Conservation (phyloP, 1,284 basidiomycete species). For the Cryptococcus hybrid region DNA sequence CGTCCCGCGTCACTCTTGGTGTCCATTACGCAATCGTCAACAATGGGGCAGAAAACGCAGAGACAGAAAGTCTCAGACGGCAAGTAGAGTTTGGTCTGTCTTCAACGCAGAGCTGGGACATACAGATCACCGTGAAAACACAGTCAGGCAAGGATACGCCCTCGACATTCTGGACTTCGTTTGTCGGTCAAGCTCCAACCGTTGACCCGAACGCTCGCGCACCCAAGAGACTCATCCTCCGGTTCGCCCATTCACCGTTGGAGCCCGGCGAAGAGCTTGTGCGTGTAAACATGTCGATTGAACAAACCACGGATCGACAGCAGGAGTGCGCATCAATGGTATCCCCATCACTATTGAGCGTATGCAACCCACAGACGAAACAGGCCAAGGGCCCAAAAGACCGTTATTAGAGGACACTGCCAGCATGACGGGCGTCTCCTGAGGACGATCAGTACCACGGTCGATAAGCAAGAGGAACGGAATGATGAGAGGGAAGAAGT, state of each 20-base stretch:
- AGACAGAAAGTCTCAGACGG: conserved; percentile 57
- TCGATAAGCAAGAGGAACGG: conserved; percentile 8
- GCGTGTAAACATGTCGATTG: conserved; percentile 73
- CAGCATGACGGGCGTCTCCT: conserved; percentile 42
- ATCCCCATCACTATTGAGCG: conserved; percentile 65
- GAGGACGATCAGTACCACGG: conserved; percentile 30
- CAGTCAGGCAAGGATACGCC: conserved; percentile 61
- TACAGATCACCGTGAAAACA: conserved; percentile 65
- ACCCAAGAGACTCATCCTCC: conserved; percentile 64
- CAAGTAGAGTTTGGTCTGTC: conserved; percentile 79
- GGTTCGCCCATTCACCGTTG: conserved; percentile 67
- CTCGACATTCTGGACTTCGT: conserved; percentile 67
- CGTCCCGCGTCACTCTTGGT: conserved; percentile 74
- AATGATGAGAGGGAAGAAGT: conserved; percentile 58
- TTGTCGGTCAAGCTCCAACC: conserved; percentile 57
- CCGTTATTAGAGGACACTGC: conserved; percentile 42
- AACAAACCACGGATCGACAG: conserved; percentile 60
- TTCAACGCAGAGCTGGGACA: conserved; percentile 82
- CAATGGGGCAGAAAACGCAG: conserved; percentile 60
- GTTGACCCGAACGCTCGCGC: conserved; percentile 45
- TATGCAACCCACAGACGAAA: conserved; percentile 21
- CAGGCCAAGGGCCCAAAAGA: neutral
- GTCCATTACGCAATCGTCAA: conserved; percentile 80
- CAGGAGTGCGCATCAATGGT: conserved; percentile 74
- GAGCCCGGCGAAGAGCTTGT: conserved; percentile 61